Conservation (phyloP, 352 stramenopile species). For the Phytopythium boreale region DNA sequence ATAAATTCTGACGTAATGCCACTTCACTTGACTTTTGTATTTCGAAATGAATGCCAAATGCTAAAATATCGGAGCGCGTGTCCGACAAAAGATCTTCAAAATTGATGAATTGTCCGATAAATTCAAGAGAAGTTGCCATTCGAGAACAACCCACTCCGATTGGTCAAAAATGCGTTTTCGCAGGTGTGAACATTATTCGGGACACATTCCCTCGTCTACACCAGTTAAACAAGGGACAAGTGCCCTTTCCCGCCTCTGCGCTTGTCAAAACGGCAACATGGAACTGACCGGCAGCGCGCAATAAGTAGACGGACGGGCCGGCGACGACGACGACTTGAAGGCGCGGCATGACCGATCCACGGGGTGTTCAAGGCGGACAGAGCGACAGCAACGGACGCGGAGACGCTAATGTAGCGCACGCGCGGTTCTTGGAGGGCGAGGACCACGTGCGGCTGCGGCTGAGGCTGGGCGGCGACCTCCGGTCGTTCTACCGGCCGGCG, state of each 20-base stretch:
- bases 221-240: neutral
- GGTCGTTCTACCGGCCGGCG: slow-evolving; percentile 42
- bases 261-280: neutral
- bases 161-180: neutral
- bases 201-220: neutral
- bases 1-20: too few relatives aligned
- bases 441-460: slow-evolving; percentile 53
- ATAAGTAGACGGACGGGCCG: neutral
- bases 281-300: neutral
- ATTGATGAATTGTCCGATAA: too few relatives aligned
- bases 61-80: too few relatives aligned
- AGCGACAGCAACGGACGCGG: neutral
- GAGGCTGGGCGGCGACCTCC: slow-evolving; percentile 39
- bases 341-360: neutral
- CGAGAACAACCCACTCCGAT: neutral
- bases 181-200: neutral
- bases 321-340: neutral
- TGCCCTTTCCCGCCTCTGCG: neutral
- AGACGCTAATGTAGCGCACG: slow-evolving; percentile 30
- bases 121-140: neutral
- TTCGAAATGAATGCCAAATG: too few relatives aligned
- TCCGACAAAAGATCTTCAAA: too few relatives aligned
- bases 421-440: slow-evolving; percentile 37
- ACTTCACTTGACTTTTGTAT: neutral
- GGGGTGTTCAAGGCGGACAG: neutral